Conservation (phyloP, 768 basidiomycete species). For the Leucogyrophana mollusca region DNA sequence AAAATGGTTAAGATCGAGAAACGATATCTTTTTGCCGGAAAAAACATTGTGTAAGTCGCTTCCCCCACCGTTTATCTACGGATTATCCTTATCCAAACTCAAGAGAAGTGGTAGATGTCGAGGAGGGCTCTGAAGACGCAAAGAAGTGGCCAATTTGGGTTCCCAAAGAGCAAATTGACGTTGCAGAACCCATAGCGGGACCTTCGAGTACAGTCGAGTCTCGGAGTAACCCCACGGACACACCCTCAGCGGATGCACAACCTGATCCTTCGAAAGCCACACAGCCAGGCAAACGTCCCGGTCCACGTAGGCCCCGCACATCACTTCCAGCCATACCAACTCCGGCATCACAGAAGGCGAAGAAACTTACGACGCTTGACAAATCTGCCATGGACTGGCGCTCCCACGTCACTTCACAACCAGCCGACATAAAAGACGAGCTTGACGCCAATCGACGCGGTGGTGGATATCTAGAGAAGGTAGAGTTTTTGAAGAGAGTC, state of each 20-base stretch:
- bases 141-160: constrained; percentile 68
- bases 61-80: not conserved
- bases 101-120: constrained; percentile 75
- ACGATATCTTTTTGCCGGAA: constrained; percentile 73
- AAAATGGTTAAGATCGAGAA: constrained; percentile 67
- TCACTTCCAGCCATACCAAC: constrained; percentile 54
- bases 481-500: constrained; percentile 79
- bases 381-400: constrained; percentile 89
- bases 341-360: constrained; percentile 48
- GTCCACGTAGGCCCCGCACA: constrained; percentile 66
- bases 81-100: constrained; percentile 8
- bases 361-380: constrained; percentile 80
- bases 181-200: constrained; percentile 3
- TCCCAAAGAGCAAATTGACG: constrained; percentile 14
- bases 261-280: not conserved
- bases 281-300: constrained; percentile 42
- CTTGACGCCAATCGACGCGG: constrained; percentile 72
- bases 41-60: constrained; percentile 64
- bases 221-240: not conserved
- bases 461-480: constrained; percentile 82
- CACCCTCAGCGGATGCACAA: not conserved
- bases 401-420: constrained; percentile 51
- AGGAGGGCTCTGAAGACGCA: constrained; percentile 71
- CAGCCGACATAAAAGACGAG: constrained; percentile 56
- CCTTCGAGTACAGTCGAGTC: constrained; percentile 8